Evolutionary conservation across 306 rosid species (phyloP).

Genomic region (Prunus fruticosa): DNA sequence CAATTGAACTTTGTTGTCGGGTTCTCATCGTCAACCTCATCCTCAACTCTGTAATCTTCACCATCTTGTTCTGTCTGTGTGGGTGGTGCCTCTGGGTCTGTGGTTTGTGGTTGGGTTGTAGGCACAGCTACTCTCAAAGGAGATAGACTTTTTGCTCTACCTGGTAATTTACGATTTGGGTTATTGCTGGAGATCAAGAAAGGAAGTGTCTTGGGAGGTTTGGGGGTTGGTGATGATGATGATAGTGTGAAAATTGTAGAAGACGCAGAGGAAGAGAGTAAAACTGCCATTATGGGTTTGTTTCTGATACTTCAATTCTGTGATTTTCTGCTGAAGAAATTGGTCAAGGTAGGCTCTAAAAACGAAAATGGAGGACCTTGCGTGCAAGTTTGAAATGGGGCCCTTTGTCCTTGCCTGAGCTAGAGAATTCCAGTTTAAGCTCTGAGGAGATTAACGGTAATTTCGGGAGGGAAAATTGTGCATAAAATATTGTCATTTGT

Average conservation of each 20-base stretch:
- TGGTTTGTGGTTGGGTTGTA: slow-evolving; percentile 34
- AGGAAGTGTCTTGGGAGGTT: slow-evolving; percentile 35
- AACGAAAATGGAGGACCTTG: slow-evolving; percentile 4
- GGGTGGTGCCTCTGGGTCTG: slow-evolving; percentile 35
- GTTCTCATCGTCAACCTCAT: slow-evolving; percentile 43
- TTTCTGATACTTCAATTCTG: background rate
- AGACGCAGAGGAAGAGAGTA: slow-evolving; percentile 45
- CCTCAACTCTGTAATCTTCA: slow-evolving; percentile 35
- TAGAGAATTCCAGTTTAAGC: background rate
- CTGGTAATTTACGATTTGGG: slow-evolving; percentile 10
- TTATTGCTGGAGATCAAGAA: slow-evolving; percentile 19
- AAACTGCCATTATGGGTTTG: slow-evolving; percentile 50
- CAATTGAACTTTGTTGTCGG: slow-evolving; percentile 66
- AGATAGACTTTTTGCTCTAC: slow-evolving; percentile 26
- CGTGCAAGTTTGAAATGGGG: slow-evolving; percentile 51
- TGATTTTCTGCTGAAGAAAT: background rate
- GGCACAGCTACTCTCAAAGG: slow-evolving; percentile 67
- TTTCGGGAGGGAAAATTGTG: background rate
- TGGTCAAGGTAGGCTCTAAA: slow-evolving; percentile 4
- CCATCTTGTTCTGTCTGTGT: slow-evolving; percentile 18
- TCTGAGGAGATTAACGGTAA: background rate
- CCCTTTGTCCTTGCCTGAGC: background rate
- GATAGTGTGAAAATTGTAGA: slow-evolving; percentile 36
- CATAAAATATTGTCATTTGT: background rate
- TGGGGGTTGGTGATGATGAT: slow-evolving; percentile 26